phyloP scores from a whole-genome alignment of 352 stramenopile species.

The Globisporangium megalacanthum region DNA sequence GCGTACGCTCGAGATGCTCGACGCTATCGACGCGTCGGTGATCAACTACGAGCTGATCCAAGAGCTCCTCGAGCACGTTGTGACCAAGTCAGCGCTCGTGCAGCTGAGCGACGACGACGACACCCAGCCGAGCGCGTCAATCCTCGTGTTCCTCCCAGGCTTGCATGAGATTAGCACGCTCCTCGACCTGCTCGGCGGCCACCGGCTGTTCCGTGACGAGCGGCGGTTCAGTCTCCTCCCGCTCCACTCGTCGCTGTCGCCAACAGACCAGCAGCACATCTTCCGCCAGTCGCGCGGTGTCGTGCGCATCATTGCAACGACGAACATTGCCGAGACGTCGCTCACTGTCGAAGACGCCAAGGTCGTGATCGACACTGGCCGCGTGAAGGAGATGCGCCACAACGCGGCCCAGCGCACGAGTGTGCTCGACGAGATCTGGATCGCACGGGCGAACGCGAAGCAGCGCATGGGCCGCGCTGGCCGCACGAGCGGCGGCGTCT shows the following conservation, averaged over 20 bases:
- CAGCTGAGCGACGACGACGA: slow-evolving; percentile 3
- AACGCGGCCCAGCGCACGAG: slow-evolving; percentile 84
- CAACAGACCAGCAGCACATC: slow-evolving; percentile 91
- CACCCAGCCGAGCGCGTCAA: slow-evolving; percentile 50
- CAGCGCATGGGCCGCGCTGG: slow-evolving; percentile 89
- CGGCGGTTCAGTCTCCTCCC: slow-evolving; percentile 75
- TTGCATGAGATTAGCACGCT: slow-evolving; percentile 92
- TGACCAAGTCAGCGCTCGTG: slow-evolving; percentile 45
- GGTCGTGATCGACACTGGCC: slow-evolving; percentile 95
- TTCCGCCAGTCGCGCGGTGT: slow-evolving; percentile 70
- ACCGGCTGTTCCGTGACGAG: slow-evolving; percentile 43
- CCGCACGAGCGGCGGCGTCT: slow-evolving; percentile 86
- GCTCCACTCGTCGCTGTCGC: slow-evolving; percentile 92
- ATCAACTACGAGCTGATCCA: slow-evolving; percentile 95
- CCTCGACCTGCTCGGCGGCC: slow-evolving; percentile 59
- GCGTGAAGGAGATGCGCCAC: slow-evolving; percentile 90
- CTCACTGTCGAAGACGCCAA: slow-evolving; percentile 94
- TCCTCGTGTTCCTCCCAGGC: slow-evolving; percentile 96
- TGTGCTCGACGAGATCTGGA: slow-evolving; percentile 85
- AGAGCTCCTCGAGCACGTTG: slow-evolving; percentile 82
- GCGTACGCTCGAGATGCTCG: slow-evolving; percentile 78
- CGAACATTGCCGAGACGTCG: slow-evolving; percentile 96
- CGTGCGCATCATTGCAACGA: slow-evolving; percentile 94
- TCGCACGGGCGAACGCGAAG: slow-evolving; percentile 89
- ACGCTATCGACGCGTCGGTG: slow-evolving; percentile 83